These are phyloP conservation scores for Mycena galopus DNA, from an alignment of 768 basidiomycete species.

Conservation along the genomic window DNA sequence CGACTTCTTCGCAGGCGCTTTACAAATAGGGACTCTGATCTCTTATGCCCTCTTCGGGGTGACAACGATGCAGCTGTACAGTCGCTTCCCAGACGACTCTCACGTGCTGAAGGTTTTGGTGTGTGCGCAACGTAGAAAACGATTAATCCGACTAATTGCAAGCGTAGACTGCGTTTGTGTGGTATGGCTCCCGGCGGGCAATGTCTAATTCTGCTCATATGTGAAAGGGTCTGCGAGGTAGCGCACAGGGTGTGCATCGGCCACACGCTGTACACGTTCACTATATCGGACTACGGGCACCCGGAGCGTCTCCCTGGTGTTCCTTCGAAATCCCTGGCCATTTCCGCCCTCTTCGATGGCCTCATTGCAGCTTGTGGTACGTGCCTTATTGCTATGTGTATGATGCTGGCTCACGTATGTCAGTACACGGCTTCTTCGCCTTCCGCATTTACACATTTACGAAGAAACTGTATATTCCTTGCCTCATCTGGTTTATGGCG, in stretches of 20 bases:
- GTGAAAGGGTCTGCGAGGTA: neutral
- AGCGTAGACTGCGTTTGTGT: conserved; percentile 8
- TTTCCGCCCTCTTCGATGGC: conserved; percentile 3
- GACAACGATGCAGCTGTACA: conserved; percentile 10
- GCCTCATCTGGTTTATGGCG: conserved; percentile 8
- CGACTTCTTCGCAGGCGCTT: neutral
- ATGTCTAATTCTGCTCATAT: neutral
- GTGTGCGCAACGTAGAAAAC: neutral
- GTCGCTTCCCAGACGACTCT: conserved; percentile 17
- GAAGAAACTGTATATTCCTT: neutral
- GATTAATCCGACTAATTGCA: neutral
- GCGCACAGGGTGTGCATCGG: conserved; percentile 5
- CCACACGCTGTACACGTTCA: neutral
- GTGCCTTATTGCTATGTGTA: neutral
- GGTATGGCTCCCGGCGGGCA: neutral
- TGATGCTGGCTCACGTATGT: neutral
- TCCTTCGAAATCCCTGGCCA: neutral
- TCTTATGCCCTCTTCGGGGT: conserved; percentile 20
- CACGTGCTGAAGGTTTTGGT: conserved; percentile 9
- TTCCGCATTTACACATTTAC: conserved; percentile 6
- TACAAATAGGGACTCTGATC: neutral
- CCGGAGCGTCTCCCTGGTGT: neutral
- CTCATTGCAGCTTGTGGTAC: conserved; percentile 1
- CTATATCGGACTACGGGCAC: conserved; percentile 11
- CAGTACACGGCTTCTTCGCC: conserved; percentile 11